Percentiles rank a stretch among this genome's conserved stretches.
These are phyloP conservation scores for Ailanthus altissimus DNA, from an alignment of 345 rosid species.

Conservation along the genomic window DNA sequence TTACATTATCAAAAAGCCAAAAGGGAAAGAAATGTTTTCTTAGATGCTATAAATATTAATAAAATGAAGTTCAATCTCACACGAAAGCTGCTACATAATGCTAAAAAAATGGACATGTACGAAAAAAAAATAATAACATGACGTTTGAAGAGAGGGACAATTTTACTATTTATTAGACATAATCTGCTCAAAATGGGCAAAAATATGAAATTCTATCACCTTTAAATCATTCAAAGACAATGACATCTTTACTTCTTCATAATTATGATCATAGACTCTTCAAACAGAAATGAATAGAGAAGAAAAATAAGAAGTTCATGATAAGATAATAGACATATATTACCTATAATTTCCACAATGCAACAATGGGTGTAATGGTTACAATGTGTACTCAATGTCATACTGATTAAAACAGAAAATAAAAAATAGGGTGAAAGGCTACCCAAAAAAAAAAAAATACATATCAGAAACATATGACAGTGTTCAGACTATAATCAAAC, in stretches of 20 bases:
- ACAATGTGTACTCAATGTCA: constrained; percentile 23
- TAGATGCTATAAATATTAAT: not conserved
- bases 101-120: not conserved
- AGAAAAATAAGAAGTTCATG: not conserved
- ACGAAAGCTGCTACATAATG: not conserved
- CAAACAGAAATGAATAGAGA: not conserved
- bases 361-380: constrained; percentile 25
- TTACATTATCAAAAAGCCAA: no score
- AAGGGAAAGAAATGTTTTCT: no score
- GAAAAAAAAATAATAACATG: not conserved
- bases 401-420: not conserved
- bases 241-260: not conserved
- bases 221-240: not conserved
- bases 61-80: not conserved
- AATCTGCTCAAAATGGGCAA: not conserved
- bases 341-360: constrained; percentile 26
- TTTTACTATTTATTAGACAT: not conserved
- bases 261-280: no score
- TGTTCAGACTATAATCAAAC: constrained; percentile 11
- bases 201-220: not conserved
- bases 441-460: constrained; percentile 13
- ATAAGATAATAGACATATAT: not conserved
- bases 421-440: not conserved
- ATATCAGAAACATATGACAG: not conserved
- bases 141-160: not conserved